phyloP scores from a whole-genome alignment of 2,329 filamentous ascomycete species.

The Calonectria honghensis region DNA sequence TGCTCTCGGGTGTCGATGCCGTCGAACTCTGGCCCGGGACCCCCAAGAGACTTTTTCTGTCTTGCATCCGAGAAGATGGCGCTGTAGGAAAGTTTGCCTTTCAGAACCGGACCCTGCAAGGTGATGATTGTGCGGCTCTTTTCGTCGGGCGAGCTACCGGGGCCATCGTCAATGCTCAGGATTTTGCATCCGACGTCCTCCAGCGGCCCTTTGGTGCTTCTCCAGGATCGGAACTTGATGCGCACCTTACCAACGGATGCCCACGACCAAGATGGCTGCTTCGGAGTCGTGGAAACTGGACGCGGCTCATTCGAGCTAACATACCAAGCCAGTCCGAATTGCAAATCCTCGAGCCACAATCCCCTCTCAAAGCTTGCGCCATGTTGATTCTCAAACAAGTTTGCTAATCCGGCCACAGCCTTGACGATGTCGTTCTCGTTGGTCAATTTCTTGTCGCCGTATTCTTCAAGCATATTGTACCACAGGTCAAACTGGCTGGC shows the following conservation, averaged over 20 bases:
- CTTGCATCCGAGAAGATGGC: neutral
- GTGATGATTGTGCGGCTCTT: neutral
- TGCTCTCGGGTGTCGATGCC: constrained; percentile 25
- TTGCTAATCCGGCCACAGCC: constrained; percentile 31
- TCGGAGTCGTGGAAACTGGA: neutral
- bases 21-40: neutral
- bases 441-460: constrained; percentile 36
- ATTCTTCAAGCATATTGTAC: constrained; percentile 40
- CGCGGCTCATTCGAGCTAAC: constrained; percentile 27
- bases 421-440: constrained; percentile 35
- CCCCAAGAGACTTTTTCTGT: neutral
- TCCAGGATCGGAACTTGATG: constrained; percentile 33
- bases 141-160: neutral
- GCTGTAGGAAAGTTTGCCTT: neutral
- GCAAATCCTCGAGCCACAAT: constrained; percentile 33
- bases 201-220: neutral
- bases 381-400: constrained; percentile 8
- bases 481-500: constrained; percentile 31
- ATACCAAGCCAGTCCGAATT: constrained; percentile 35
- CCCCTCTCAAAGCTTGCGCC: constrained; percentile 9
- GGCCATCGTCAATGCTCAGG: neutral
- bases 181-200: neutral
- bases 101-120: neutral
- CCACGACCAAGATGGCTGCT: constrained; percentile 43
- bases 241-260: constrained; percentile 43